Conservation (phyloP, 106 monocot genomes). For the Dendrobium nobile region DNA sequence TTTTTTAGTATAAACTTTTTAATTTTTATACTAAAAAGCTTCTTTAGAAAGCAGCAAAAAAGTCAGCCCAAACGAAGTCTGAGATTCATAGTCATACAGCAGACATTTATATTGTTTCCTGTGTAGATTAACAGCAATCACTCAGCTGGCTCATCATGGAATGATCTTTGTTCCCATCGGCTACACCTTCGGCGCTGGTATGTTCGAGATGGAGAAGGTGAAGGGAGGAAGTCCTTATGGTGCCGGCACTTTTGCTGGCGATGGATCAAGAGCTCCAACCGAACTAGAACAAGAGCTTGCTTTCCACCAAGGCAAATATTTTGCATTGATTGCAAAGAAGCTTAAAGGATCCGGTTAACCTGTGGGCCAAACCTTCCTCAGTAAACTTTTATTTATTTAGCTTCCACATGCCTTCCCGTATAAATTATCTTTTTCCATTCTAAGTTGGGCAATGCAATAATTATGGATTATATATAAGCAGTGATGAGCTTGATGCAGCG, state of each 20-base stretch:
- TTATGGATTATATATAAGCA: too few relatives aligned
- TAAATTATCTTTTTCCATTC: too few relatives aligned
- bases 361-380: neutral
- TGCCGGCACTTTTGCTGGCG: slow-evolving; percentile 64
- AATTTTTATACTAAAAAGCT: too few relatives aligned
- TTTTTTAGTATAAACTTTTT: too few relatives aligned
- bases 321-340: slow-evolving; percentile 57
- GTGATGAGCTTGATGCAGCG: too few relatives aligned
- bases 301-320: slow-evolving; percentile 70
- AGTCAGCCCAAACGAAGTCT: too few relatives aligned
- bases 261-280: slow-evolving; percentile 49
- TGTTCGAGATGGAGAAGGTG: slow-evolving; percentile 62
- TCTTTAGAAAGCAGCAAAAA: too few relatives aligned
- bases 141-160: slow-evolving; percentile 62
- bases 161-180: slow-evolving; percentile 73
- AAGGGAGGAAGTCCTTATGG: slow-evolving; percentile 73
- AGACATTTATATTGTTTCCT: neutral
- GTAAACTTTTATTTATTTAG: too few relatives aligned
- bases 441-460: too few relatives aligned
- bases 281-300: slow-evolving; percentile 60
- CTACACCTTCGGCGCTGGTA: slow-evolving; percentile 69
- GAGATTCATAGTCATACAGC: too few relatives aligned
- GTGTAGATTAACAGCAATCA: slow-evolving; percentile 59
- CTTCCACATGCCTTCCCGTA: too few relatives aligned
- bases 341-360: slow-evolving; percentile 39